Evolutionary conservation across 1,139 yeast genomes (phyloP), one percentile per base, ranked within the genome.

Genomic region (Saccharomyces hybrid): DNA sequence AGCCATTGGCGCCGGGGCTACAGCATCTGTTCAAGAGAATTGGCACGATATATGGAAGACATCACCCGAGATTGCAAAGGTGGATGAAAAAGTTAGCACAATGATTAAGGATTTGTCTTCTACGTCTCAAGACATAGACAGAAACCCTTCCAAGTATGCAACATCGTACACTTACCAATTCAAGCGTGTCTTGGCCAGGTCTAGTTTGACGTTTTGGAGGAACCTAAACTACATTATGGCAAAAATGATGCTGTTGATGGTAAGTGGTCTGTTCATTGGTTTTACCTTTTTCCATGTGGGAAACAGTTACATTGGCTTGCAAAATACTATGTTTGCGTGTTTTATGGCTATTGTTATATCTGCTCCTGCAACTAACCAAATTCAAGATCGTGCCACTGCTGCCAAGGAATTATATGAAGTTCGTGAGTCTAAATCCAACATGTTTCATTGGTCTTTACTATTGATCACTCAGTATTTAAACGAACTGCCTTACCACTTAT

Each of bases 371-470:
- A 69, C 71, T 64, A 71, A 80, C 32, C 75, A 77, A 62, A 73
- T 73, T 29, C 80, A 77, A 59, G 79, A 67, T 24, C 64, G 70
- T 55, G 84, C 85, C 11, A 75, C 79, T 55, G 74, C 72, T 34
- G 73, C 82, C 2, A 75, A 86, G 66, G 84, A 81, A 55, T 67
- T 82, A 49, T 83, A 67, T 62, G 87, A 83, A 69, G 82, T 80
- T 14, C 76, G 88, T 67, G 89, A 83, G 65, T 78, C 81, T 51
- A 77, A 80, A 58, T 81, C 86, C 8, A 82, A 82, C 62, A 82
- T 85, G 57, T 83, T 80, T 73, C 86, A 82, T 61, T 83, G 87
- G 85, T 75, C 83, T 11, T 70, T 80, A 47, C 69, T 83, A 66
- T 70, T 83, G 41, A 51, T 81, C 11, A 70, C 82, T 2, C 85